phyloP scores from a whole-genome alignment of 345 rosid genomes.

The Gossypium raimondii region DNA sequence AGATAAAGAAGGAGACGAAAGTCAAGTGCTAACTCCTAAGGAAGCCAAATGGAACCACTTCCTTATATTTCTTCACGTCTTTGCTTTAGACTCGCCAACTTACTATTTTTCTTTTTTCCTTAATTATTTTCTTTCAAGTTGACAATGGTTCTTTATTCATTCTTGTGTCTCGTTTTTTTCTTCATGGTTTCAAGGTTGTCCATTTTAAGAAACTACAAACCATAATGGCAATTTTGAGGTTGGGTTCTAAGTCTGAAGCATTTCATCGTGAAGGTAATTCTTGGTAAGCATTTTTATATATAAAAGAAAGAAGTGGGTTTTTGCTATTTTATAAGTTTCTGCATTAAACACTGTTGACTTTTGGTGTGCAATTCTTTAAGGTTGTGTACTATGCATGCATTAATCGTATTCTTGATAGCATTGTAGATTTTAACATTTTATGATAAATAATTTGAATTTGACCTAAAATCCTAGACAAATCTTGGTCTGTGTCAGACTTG shows the following conservation, averaged over 20 bases:
- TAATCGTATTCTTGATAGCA: too few species aligned
- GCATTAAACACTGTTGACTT: not conserved
- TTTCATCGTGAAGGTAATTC: slow-evolving; percentile 59
- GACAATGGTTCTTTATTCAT: not conserved
- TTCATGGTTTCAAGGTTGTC: not conserved
- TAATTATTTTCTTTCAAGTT: not conserved
- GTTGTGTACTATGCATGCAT: too few species aligned
- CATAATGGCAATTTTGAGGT: slow-evolving; percentile 63
- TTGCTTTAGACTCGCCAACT: slow-evolving; percentile 42
- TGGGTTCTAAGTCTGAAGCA: slow-evolving; percentile 70
- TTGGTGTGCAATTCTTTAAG: not conserved
- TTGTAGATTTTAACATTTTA: too few species aligned
- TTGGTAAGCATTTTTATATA: slow-evolving; percentile 32
- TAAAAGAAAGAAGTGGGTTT: not conserved
- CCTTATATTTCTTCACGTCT: slow-evolving; percentile 27
- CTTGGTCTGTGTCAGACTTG: not conserved
- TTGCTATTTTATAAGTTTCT: not conserved
- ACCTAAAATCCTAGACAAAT: too few species aligned
- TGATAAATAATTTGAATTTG: too few species aligned
- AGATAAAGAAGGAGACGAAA: slow-evolving; percentile 22
- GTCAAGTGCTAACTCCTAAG: slow-evolving; percentile 13
- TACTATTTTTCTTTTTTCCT: not conserved
- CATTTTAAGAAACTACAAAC: not conserved
- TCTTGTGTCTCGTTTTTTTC: not conserved
- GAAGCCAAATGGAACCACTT: slow-evolving; percentile 16